Evolutionary conservation across 2,329 filamentous ascomycete genomes (phyloP), one percentile per base, ranked within the genome.

Genomic region (Pestalotiopsis sp.): DNA sequence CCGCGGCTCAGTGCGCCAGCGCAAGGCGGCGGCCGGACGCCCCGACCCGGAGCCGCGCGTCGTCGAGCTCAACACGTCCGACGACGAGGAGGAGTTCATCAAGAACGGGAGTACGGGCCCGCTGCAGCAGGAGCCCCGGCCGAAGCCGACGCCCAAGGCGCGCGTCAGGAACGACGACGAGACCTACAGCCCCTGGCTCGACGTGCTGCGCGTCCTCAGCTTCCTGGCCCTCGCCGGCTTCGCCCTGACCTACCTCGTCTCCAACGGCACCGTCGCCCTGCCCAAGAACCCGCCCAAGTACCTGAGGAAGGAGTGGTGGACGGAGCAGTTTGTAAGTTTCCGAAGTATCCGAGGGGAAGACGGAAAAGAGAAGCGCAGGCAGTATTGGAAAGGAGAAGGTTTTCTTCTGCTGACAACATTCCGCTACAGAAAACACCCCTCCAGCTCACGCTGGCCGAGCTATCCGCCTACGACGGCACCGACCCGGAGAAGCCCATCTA

Each of bases 401-500:
- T n/a, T n/a, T n/a, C n/a, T n/a, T n/a, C n/a, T n/a, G 38, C 63
- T 71, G 60, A 58, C 71, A 71, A 61, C 4, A n/a, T 45, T n/a
- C 20, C 86, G 84, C 78, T 80, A 36, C 71, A 84, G 85, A 58
- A 66, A 66, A 31, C 64, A 9, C 63, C 63, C 20, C 38, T 66
- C 64, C 83, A 87, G 77, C 86, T 98, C 52, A 97, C 94, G 1
- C 91, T 92, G 68, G 84, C 85, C 23, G 86, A 98, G 79, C 90
- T 99, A 63, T 80, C 87, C 60, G 79, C 83, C 64, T 97, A 92
- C 85, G 91, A 97, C 82, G 97, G 96, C 82, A 87, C 83, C 68
- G 90, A 97, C 80, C 84, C 90, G 11, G 79, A 82, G 7, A 90
- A 92, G 69, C 96, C 96, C 6, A 89, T 98, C 79, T 97, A 97